Base-by-base conservation (phyloP, 2,329 filamentous ascomycete genomes). In the Lachnellula cervina region DNA sequence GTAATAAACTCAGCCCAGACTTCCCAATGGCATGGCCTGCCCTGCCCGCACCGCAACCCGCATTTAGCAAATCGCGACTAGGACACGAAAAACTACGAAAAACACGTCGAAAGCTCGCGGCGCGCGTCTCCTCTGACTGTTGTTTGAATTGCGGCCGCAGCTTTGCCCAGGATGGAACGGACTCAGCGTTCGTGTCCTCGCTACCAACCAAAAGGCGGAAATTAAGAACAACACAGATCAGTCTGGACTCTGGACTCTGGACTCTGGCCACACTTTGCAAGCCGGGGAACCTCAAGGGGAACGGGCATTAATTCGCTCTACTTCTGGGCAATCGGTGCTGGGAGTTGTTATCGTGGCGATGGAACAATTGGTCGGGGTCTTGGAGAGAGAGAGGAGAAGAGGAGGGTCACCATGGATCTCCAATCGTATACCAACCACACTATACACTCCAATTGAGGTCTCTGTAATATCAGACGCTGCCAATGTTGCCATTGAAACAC, bases 171-270 rank as follows among this genome's bases (percentile, higher is more conserved):
- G 38, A 42, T 42, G 38, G 16, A 19, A 19, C 16, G 16, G 17
- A 16, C 16, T 4, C 16, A 42, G 16, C 38, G 16, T 32, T 32
- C 28, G 28, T 32, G 28, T 13, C 28, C 38, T 42, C 38, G 38
- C 38, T 42, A n/a, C 17, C 38, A 42, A 19, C 53, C 50, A 34
- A 51, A 53, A 48, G 43, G 51, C 51, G 51, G 51, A 53, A 38
- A 53, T 53, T 48, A 53, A 37, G 35, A 23, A 25, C 25, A 34
- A 37, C 37, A 40, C 37, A 14, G 34, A 38, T 42, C 28, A 50
- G 21, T 28, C 11, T 13, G 21, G 34, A 3, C n/a, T n/a, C n/a
- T n/a, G n/a, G n/a, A n/a, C n/a, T n/a, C n/a, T n/a, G n/a, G n/a
- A n/a, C n/a, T n/a, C n/a, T n/a, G n/a, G n/a, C n/a, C n/a, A n/a